Evolutionary conservation across 1,284 basidiomycete species (phyloP), one percentile per base, ranked within the genome.

Genomic region (Trametes pubescens): DNA sequence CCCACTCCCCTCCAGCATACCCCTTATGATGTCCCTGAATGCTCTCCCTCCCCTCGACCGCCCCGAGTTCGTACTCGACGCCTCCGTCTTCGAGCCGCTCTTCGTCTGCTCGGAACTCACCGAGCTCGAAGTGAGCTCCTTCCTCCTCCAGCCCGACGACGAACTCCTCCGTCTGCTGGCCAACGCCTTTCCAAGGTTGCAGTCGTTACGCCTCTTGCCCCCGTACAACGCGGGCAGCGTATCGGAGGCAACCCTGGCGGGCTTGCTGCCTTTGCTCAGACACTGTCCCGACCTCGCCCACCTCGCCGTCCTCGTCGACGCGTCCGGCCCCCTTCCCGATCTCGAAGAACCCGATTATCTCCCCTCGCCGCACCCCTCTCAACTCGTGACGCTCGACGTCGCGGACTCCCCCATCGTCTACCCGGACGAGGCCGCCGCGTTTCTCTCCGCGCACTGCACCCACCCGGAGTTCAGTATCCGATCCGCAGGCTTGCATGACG

Each of bases 381-480:
- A 65, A 37, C 65, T 69, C 14, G 37, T 53, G 46, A 63, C 59
- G 16, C 60, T 69, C 29, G 67, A 69, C 51, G 67, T 69, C 58
- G 62, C 54, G 18, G 67, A 69, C 63, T 64, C 67, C 13, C 65
- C 67, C 3, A 63, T 69, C 49, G 26, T 49, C 44, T 51, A 37
- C 32, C 58, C 67, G 18, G 65, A 65, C 34, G 67, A 66, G 24
- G 65, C 59, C 52, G 67, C 67, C 16, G 67, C 65, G 38, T 62
- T 66, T 55, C 61, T 69, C 22, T 69, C 67, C 52, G 67, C 65
- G 29, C 51, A 62, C 46, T 69, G 67, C 59, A 63, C 67, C 3
- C 60, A 66, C 37, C 67, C 67, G 22, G 47, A 38, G 4, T 63
- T 69, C 67, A 51, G 26, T 51, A 52, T 69, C 55, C n/a, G 54